phyloP scores from a whole-genome alignment of 148 eudicot genomes.

The Agrostemma githago region DNA sequence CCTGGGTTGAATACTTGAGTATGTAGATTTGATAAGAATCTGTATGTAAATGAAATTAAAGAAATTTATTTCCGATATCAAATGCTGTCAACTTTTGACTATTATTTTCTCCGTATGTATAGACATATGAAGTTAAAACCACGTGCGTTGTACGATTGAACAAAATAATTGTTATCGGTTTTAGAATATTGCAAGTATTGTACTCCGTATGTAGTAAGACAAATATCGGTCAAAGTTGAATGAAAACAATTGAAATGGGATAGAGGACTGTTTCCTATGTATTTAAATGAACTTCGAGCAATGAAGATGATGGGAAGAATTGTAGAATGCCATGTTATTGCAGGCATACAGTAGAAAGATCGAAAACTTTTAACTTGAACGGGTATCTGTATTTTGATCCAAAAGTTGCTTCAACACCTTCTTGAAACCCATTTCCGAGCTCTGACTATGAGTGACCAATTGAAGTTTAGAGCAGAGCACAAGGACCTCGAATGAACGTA shows the following conservation, averaged over 20 bases:
- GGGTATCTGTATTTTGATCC: constrained; percentile 17
- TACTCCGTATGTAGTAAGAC: neutral
- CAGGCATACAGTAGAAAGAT: neutral
- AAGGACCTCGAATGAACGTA: constrained; percentile 57
- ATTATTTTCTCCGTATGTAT: neutral
- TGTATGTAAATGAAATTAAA: neutral
- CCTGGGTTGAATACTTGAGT: neutral
- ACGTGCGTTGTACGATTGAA: neutral
- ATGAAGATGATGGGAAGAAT: neutral
- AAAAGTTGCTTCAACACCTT: constrained; percentile 40
- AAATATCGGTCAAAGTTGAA: neutral
- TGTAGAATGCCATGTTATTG: neutral
- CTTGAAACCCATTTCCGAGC: constrained; percentile 56
- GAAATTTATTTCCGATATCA: neutral
- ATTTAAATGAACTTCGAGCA: neutral
- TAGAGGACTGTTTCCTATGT: neutral
- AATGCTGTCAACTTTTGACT: neutral
- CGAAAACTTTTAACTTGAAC: neutral
- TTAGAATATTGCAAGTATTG: neutral
- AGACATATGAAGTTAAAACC: neutral
- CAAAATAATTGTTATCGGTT: neutral
- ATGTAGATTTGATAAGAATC: neutral
- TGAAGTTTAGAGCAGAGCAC: constrained; percentile 64
- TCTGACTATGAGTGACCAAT: constrained; percentile 34
- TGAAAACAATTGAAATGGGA: neutral